A percentile compares a stretch with the other conserved stretches of the same genome.
Conservation (phyloP, 345 rosid species). For the Eucalyptus tenuipes region DNA sequence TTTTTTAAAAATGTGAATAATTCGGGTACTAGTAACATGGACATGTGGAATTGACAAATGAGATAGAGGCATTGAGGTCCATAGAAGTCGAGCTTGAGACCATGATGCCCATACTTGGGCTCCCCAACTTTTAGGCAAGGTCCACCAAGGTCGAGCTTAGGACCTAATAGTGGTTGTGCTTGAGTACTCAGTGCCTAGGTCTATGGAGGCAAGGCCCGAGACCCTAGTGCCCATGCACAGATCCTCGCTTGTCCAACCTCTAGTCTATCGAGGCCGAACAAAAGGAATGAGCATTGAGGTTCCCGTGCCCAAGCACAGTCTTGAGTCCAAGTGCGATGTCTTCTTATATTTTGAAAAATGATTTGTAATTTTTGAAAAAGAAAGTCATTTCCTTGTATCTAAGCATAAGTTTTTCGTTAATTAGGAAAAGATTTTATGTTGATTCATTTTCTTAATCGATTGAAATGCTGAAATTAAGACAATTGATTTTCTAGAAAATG, state of each 20-base stretch:
- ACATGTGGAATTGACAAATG: accelerated
- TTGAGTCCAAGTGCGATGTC: neutral
- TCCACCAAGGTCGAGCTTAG: accelerated
- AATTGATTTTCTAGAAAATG: neutral
- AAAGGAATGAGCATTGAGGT: neutral
- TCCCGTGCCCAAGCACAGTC: neutral
- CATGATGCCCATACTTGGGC: neutral
- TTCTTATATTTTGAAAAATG: neutral
- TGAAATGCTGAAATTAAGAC: neutral
- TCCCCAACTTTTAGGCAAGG: neutral
- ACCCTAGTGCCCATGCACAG: accelerated
- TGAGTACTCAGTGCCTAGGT: accelerated
- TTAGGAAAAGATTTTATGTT: accelerated
- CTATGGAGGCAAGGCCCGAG: neutral
- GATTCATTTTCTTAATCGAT: neutral
- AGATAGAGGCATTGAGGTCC: accelerated
- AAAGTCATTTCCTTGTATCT: accelerated
- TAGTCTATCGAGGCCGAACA: neutral
- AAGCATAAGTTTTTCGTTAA: neutral
- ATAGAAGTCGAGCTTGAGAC: neutral
- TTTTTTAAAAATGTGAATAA: neutral
- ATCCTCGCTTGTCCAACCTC: accelerated
- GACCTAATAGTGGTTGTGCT: neutral
- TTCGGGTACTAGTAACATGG: accelerated
- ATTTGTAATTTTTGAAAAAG: neutral